Base-by-base conservation (phyloP, 495 filamentous ascomycete species). In the Diplogelasinospora grovesii region DNA sequence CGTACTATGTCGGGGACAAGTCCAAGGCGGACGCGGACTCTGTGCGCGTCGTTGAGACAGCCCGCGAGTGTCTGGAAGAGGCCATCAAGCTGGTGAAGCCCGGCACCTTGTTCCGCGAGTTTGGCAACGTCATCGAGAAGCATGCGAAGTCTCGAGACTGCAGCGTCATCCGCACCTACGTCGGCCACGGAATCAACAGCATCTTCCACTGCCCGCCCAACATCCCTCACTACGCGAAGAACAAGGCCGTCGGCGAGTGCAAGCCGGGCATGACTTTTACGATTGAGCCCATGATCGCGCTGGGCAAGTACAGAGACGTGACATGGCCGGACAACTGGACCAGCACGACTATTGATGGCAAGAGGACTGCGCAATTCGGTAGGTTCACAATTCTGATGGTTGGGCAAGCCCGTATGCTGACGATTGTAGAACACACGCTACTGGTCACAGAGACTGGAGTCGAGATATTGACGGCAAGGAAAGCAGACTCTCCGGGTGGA, bases 281-380 rank as follows among this genome's bases (percentile, higher is more conserved):
- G 1, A 93, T 94, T 43, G 87, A 94, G 64, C 87, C 87, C 11
- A 94, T 94, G 86, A 85, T 94, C 50, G 84, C 83, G 26, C 61
- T 87, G 8, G 88, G 87, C 18, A 86, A 81, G 8, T 79, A 87
- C 52, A 74, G 75, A 28, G 87, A 94, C 53, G 75, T 83, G 41
- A 90, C 83, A 0, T 94, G 87, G 87, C 87, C 87, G 3, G 87
- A 94, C 57, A 78, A 90, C 59, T 94, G 87, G 87, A 94, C 87
- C 1, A 88, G 83, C 53, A 80, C 79, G 18, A 94, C 87, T 0
- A 74, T 75, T 26, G 87, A 94, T 54, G 87, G 87, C 9, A 82
- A 82, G 58, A 66, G 75, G 60, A 90, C 85, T 14, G 87, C 87
- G 0, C 87, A 94, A 59, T 94, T 94, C 55, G 79, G 71, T 77